Evolutionary conservation across 176 grass and related monocot genomes (phyloP).

Genomic region (Melocanna baccifera): DNA sequence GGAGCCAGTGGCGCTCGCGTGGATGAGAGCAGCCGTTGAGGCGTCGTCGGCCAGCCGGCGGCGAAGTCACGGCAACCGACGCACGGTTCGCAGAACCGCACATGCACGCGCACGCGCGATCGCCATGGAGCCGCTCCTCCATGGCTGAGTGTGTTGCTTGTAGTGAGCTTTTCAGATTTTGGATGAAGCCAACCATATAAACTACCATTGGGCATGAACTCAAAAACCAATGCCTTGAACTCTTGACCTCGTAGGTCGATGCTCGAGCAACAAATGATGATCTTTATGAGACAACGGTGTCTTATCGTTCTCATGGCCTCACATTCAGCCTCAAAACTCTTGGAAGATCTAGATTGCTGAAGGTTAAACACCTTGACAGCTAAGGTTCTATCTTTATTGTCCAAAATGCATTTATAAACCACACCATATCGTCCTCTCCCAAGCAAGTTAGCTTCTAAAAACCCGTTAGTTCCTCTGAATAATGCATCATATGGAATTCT

Average conservation of each 20-base stretch:
- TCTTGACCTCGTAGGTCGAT: conserved; percentile 5
- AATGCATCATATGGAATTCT: conserved; percentile 5
- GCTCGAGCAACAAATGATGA: conserved; percentile 35
- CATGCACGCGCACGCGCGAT: too few relatives aligned
- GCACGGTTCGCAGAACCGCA: too few relatives aligned
- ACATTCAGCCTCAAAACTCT: too few relatives aligned
- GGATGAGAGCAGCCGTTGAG: too few relatives aligned
- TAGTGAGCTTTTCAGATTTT: background rate
- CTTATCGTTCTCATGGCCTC: too few relatives aligned
- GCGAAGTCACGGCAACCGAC: too few relatives aligned
- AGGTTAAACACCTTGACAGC: conserved; percentile 44
- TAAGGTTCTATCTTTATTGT: background rate
- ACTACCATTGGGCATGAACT: conserved; percentile 43
- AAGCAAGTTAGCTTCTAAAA: conserved; percentile 15
- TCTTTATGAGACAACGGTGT: conserved; percentile 32
- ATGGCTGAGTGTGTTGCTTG: background rate
- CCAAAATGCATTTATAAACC: conserved; percentile 28
- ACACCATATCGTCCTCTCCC: conserved; percentile 19
- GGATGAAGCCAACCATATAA: conserved; percentile 26
- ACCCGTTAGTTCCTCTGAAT: conserved; percentile 12
- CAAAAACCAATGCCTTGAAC: conserved; percentile 40
- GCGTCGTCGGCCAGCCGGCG: too few relatives aligned
- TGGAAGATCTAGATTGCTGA: background rate
- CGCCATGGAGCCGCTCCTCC: too few relatives aligned
- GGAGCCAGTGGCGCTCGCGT: too few relatives aligned